These are phyloP conservation scores for Desmodesmus armatus DNA, from an alignment of 139 green algal species.

Conservation along the genomic window DNA sequence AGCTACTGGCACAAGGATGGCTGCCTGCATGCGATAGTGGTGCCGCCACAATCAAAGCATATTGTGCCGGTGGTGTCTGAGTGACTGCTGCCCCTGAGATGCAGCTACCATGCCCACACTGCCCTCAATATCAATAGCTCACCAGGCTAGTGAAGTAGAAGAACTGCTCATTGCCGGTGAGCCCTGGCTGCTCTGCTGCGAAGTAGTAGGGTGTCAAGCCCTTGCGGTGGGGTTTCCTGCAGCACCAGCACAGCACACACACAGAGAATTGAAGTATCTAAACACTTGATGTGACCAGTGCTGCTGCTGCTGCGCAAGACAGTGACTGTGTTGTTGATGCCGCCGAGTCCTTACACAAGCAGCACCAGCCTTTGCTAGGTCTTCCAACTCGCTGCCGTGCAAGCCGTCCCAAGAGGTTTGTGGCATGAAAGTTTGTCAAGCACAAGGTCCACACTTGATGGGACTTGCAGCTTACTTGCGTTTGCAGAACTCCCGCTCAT, in stretches of 20 bases:
- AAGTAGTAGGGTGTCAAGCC: slow-evolving; percentile 70
- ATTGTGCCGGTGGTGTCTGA: neutral
- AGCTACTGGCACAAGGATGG: no score
- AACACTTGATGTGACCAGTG: neutral
- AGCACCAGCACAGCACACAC: neutral
- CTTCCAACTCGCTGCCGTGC: no score
- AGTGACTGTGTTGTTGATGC: neutral
- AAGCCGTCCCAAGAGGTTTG: no score
- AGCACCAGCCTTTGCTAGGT: no score
- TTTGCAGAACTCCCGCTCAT: slow-evolving; percentile 81
- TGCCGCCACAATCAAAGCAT: no score
- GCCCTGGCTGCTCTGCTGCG: slow-evolving; percentile 45
- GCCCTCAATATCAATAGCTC: neutral
- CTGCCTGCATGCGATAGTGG: no score
- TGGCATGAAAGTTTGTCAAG: no score
- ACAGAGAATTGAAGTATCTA: neutral
- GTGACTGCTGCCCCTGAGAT: neutral
- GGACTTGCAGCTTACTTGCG: slow-evolving; percentile 59
- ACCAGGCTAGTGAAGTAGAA: slow-evolving; percentile 83
- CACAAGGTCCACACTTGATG: neutral
- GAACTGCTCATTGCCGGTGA: slow-evolving; percentile 74
- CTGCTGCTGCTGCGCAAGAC: neutral
- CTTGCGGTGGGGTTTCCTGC: slow-evolving; percentile 70
- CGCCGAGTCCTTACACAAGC: neutral
- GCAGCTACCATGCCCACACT: no score